phyloP scores from a whole-genome alignment of 2,329 filamentous ascomycete species.

The Aureobasidium sp. region DNA sequence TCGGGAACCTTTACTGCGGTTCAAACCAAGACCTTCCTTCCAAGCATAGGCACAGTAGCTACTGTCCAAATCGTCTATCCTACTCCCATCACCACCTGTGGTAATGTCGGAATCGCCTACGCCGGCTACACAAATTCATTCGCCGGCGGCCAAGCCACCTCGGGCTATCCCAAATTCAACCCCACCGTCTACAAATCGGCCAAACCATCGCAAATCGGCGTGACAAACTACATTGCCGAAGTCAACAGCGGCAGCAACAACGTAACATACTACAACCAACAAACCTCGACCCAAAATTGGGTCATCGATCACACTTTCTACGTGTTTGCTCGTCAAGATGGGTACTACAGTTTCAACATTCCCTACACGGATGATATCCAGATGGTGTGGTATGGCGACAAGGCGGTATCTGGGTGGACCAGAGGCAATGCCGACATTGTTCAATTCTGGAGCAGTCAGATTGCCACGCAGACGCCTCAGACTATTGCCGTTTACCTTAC shows the following conservation, averaged over 20 bases:
- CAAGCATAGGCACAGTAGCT: background rate
- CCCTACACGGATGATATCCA: slow-evolving; percentile 16
- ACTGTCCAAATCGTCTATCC: slow-evolving; percentile 14
- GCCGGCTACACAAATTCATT: slow-evolving; percentile 15
- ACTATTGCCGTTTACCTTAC: slow-evolving; percentile 13
- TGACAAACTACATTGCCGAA: slow-evolving; percentile 16
- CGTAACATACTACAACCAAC: background rate
- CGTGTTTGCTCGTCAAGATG: slow-evolving; percentile 14
- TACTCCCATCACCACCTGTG: slow-evolving; percentile 12
- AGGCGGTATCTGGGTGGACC: slow-evolving; percentile 16
- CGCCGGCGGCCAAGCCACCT: slow-evolving; percentile 14
- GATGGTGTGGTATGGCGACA: slow-evolving; percentile 15
- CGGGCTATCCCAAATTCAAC: slow-evolving; percentile 12
- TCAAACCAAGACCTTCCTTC: slow-evolving; percentile 12
- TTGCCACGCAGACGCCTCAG: slow-evolving; percentile 8
- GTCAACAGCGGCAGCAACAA: slow-evolving; percentile 10
- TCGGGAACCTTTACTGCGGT: slow-evolving; percentile 12
- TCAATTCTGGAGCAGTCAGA: slow-evolving; percentile 14
- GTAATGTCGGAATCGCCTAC: slow-evolving; percentile 14
- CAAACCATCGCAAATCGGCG: slow-evolving; percentile 6
- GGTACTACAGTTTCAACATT: slow-evolving; percentile 17
- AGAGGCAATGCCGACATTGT: slow-evolving; percentile 15
- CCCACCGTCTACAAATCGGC: slow-evolving; percentile 16
- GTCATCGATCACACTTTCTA: slow-evolving; percentile 17
- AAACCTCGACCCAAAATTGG: slow-evolving; percentile 8